Percentiles rank a stretch among this genome's conserved stretches.
Conservation (phyloP, 2,329 filamentous ascomycete genomes). For the Colletotrichum cuscutae region DNA sequence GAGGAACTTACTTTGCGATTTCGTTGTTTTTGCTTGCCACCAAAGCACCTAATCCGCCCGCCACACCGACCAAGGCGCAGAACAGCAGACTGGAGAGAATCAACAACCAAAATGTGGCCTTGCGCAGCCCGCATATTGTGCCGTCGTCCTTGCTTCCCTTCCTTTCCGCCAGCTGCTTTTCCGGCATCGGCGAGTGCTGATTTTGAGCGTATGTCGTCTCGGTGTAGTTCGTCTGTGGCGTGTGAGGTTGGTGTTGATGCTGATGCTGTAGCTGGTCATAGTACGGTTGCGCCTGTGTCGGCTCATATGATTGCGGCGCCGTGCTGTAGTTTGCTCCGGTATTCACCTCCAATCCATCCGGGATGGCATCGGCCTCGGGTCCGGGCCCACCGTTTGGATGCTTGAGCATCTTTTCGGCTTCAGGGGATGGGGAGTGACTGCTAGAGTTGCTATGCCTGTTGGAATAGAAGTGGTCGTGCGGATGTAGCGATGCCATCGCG, state of each 20-base stretch:
- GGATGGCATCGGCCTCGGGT: constrained; percentile 22
- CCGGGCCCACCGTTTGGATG: constrained; percentile 10
- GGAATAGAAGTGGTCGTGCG: constrained; percentile 16
- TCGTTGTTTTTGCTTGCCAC: constrained; percentile 18
- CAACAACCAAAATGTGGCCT: constrained; percentile 22
- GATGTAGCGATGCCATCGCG: constrained; percentile 20
- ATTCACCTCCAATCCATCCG: constrained; percentile 26
- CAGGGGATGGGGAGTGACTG: constrained; percentile 17
- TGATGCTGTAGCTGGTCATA: constrained; percentile 9
- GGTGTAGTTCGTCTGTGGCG: constrained; percentile 11
- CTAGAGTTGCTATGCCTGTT: background rate
- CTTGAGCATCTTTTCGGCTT: constrained; percentile 31
- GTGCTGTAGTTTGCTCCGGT: constrained; percentile 9
- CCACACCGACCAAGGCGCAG: constrained; percentile 9
- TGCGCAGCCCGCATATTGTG: constrained; percentile 23
- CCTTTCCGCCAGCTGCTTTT: background rate
- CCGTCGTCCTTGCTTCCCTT: background rate
- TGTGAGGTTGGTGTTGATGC: background rate
- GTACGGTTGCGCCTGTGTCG: constrained; percentile 8
- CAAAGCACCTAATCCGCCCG: constrained; percentile 15
- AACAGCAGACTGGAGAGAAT: constrained; percentile 7
- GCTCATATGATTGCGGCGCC: constrained; percentile 20
- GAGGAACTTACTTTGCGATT: constrained; percentile 8
- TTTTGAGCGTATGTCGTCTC: constrained; percentile 9
- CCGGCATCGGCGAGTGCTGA: background rate